phyloP scores from a whole-genome alignment of 257 asterid species.

The Jacaranda copaia region DNA sequence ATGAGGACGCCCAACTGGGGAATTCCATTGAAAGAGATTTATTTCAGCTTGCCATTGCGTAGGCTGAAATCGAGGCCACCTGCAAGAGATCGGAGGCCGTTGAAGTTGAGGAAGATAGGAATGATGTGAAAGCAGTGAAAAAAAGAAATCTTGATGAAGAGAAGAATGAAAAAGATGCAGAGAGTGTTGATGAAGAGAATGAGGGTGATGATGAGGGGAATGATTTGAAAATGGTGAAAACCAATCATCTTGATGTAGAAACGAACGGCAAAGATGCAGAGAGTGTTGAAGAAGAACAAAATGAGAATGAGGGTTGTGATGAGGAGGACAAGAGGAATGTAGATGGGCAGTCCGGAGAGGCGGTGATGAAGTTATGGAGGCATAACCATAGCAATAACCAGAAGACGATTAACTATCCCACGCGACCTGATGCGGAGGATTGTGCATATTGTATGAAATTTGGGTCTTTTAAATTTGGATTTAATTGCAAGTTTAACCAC shows the following conservation, averaged over 20 bases:
- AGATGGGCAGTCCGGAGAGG: slow-evolving; percentile 34
- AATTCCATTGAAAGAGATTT: slow-evolving; percentile 52
- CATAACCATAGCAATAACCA: slow-evolving; percentile 31
- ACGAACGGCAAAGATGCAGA: slow-evolving; percentile 30
- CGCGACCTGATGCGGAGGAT: slow-evolving; percentile 90
- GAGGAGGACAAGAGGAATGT: slow-evolving; percentile 38
- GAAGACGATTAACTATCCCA: slow-evolving; percentile 60
- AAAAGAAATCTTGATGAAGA: slow-evolving; percentile 6
- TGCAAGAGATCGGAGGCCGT: slow-evolving; percentile 11
- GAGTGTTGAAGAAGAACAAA: slow-evolving; percentile 32
- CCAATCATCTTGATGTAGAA: slow-evolving; percentile 6
- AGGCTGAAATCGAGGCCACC: slow-evolving; percentile 49
- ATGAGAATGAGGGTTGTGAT: slow-evolving; percentile 33
- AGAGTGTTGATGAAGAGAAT: slow-evolving; percentile 25
- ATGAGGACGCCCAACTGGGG: slow-evolving; percentile 47
- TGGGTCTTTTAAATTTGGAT: slow-evolving; percentile 85
- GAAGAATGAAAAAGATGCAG: slow-evolving; percentile 2
- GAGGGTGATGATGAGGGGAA: slow-evolving; percentile 30
- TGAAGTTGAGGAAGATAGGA: slow-evolving; percentile 22
- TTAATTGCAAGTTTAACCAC: slow-evolving; percentile 90
- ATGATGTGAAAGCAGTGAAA: slow-evolving; percentile 22
- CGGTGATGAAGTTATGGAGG: slow-evolving; percentile 19
- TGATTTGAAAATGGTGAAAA: slow-evolving; percentile 28
- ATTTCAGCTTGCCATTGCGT: slow-evolving; percentile 42
- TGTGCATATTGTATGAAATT: slow-evolving; percentile 78